Evolutionary conservation across 352 stramenopile species (phyloP).

Genomic region (Globisporangium emineosum): DNA sequence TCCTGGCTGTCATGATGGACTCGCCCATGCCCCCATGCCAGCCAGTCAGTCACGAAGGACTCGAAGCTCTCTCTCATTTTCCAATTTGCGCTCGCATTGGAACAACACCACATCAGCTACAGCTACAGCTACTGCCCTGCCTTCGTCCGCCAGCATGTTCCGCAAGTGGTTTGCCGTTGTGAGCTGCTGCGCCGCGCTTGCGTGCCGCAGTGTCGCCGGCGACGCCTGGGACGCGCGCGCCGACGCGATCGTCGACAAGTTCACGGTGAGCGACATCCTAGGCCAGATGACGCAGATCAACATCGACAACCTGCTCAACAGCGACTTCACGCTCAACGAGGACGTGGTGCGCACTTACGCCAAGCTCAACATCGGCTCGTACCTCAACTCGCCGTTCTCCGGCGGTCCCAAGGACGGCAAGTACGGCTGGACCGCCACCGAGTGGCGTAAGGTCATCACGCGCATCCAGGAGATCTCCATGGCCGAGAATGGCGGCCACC

Average conservation of each 20-base stretch:
- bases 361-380: constrained; percentile 81
- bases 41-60: not conserved
- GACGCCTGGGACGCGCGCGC: constrained; percentile 35
- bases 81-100: constrained; percentile 10
- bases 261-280: constrained; percentile 60
- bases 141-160: constrained; percentile 1
- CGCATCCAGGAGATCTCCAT: constrained; percentile 81
- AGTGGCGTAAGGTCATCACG: constrained; percentile 75
- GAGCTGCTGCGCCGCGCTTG: constrained; percentile 27
- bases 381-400: constrained; percentile 77
- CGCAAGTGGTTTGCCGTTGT: constrained; percentile 29
- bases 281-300: constrained; percentile 87
- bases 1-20: not conserved
- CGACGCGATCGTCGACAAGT: constrained; percentile 47
- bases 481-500: constrained; percentile 52
- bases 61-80: constrained; percentile 7
- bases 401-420: constrained; percentile 29
- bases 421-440: constrained; percentile 27
- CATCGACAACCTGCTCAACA: constrained; percentile 51
- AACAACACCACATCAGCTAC: not conserved
- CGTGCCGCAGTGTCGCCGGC: constrained; percentile 19
- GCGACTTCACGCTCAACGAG: constrained; percentile 40
- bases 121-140: not conserved
- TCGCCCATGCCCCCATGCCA: not conserved
- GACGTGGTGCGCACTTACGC: constrained; percentile 50